Percentiles rank a stretch among this genome's conserved stretches.
phyloP scores from a whole-genome alignment of 306 rosid species.

The Prosopis cineraria region DNA sequence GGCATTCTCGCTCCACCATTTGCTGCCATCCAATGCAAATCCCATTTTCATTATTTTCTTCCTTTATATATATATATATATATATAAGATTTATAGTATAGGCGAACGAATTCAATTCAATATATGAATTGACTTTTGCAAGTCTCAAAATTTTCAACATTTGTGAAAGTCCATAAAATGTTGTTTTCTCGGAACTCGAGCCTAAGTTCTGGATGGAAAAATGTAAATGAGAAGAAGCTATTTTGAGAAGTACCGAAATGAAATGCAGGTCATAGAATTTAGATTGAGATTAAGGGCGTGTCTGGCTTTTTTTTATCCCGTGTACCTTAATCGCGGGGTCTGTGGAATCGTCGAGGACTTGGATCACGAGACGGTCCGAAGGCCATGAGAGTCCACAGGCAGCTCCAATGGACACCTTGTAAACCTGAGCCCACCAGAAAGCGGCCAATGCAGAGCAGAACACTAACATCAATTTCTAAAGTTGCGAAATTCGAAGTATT shows the following conservation, averaged over 20 bases:
- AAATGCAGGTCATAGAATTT: not conserved
- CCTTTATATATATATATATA: no score
- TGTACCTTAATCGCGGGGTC: conserved; percentile 85
- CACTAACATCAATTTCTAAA: conserved; percentile 9
- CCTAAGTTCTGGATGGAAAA: not conserved
- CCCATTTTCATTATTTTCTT: not conserved
- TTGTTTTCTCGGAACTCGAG: not conserved
- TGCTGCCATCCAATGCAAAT: conserved; percentile 51
- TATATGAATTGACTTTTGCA: not conserved
- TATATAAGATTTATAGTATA: not conserved
- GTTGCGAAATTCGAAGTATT: conserved; percentile 5
- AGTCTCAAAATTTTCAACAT: not conserved
- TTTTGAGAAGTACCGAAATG: not conserved
- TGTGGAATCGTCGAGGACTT: conserved; percentile 95
- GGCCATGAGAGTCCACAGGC: conserved; percentile 99
- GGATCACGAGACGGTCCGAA: conserved; percentile 93
- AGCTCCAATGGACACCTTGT: conserved; percentile 97
- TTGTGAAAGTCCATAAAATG: not conserved
- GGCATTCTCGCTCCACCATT: conserved; percentile 95
- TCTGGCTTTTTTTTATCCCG: not conserved
- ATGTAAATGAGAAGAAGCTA: not conserved
- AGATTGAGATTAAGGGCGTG: not conserved
- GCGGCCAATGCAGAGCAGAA: not conserved
- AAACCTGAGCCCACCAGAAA: conserved; percentile 60
- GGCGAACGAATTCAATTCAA: not conserved